Evolutionary conservation across 2,329 filamentous ascomycete genomes (phyloP), one percentile per base, ranked within the genome.

Genomic region (Pyricularia pennisetigena): DNA sequence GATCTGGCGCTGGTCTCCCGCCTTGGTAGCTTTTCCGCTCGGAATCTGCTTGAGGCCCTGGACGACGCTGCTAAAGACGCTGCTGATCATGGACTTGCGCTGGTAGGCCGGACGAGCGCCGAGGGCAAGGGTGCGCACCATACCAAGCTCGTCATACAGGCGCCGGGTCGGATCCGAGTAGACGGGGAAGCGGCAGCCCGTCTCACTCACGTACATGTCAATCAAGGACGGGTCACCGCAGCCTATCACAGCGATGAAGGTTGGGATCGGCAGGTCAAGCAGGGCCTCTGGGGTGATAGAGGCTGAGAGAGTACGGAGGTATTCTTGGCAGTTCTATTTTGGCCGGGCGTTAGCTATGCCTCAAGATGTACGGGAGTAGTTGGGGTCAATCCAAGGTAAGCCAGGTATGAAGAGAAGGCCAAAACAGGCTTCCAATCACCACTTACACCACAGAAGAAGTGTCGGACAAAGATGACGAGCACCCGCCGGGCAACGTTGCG

Each of bases 391-490:
- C 29, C 9, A 12, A 35, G 5, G 28, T 24, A 35, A 20, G 12
- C 23, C 20, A 30, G 26, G 26, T 10, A 2, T 30, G n/a, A 12
- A 64, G 62, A 9, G 57, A 28, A 63, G 49, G 35, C 35, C 8
- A 64, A 28, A 67, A 66, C 4, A 54, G 16, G 41, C 41, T n/a
- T 54, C 16, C 16, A 54, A 54, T n/a, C 41, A 59, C 35, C 24
- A 62, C 16, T 61, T 82, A 92, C 90, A 49, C 90, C 90, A 75
- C 91, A 93, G 82, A 91, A 93, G 78, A 93, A 94, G 78, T 93
- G 90, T 63, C 91, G 85, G 69, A 94, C 83, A 75, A 94, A 93
- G 72, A 93, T 86, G 61, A 93, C 78, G 35, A 94, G 81, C 30
- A 91, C 86, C 2, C 87, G 80, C 23, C 82, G 79, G 14, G 84